Percentiles rank a stretch among this genome's conserved stretches.
Evolutionary conservation across 768 basidiomycete species (phyloP).

Genomic region (Trametes coccinea): DNA sequence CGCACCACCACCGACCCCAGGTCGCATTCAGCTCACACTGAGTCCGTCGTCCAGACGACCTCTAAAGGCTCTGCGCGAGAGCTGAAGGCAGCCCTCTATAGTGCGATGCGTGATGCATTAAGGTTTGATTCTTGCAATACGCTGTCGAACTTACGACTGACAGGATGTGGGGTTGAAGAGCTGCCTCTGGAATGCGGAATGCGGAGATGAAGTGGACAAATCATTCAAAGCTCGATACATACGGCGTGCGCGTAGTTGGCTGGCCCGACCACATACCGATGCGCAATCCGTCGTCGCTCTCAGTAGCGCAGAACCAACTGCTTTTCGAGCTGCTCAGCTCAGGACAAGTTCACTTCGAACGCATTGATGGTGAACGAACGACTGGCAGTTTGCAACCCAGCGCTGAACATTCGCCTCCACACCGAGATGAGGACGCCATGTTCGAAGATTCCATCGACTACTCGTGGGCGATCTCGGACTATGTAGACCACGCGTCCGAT

Average conservation of each 20-base stretch:
- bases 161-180: slow-evolving; percentile 35
- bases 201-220: slow-evolving; percentile 82
- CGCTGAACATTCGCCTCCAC: background rate
- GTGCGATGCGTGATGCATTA: slow-evolving; percentile 51
- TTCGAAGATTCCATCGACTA: slow-evolving; percentile 22
- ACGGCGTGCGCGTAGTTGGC: slow-evolving; percentile 61
- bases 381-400: background rate
- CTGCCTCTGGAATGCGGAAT: slow-evolving; percentile 56
- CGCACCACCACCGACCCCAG: background rate
- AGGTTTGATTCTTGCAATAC: slow-evolving; percentile 39
- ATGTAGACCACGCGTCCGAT: too few relatives aligned
- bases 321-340: slow-evolving; percentile 50
- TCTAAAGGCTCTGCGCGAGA: slow-evolving; percentile 26
- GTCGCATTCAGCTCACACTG: too few relatives aligned
- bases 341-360: slow-evolving; percentile 48
- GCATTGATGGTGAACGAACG: background rate
- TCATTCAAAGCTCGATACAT: slow-evolving; percentile 53
- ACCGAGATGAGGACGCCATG: slow-evolving; percentile 8
- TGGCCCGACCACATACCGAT: slow-evolving; percentile 62
- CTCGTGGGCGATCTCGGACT: slow-evolving; percentile 12
- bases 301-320: slow-evolving; percentile 52
- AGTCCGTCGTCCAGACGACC: too few relatives aligned
- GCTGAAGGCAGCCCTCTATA: slow-evolving; percentile 60
- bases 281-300: slow-evolving; percentile 63
- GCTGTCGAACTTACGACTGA: background rate